A percentile compares a stretch with the other conserved stretches of the same genome.
Conservation (phyloP, 1,284 basidiomycete species). For the Fomitopsis pinicola region DNA sequence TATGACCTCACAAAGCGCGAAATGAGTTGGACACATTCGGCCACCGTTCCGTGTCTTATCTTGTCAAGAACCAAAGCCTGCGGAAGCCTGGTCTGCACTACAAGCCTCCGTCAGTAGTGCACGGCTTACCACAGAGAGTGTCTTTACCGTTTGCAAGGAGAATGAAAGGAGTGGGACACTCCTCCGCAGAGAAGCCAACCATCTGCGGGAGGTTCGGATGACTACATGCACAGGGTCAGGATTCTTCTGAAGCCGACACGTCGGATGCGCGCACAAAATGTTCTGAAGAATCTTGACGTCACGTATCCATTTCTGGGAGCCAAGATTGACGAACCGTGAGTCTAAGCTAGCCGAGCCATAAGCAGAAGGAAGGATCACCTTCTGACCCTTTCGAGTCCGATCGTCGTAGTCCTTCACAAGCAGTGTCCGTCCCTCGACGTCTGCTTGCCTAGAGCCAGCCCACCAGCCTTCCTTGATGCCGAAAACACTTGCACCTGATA, state of each 20-base stretch:
- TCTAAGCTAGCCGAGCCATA: neutral
- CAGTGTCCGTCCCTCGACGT: conserved; percentile 34
- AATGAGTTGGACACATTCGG: conserved; percentile 31
- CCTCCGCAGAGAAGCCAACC: conserved; percentile 46
- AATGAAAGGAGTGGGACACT: conserved; percentile 45
- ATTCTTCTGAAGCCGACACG: neutral
- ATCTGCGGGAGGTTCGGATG: conserved; percentile 53
- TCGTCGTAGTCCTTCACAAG: conserved; percentile 43
- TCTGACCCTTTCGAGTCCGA: conserved; percentile 22
- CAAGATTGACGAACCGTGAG: neutral
- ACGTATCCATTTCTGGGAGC: conserved; percentile 40
- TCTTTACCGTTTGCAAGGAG: conserved; percentile 42
- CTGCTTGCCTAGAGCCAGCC: conserved; percentile 36
- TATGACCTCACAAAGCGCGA: conserved; percentile 28
- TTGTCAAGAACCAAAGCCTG: conserved; percentile 24
- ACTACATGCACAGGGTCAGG: conserved; percentile 23
- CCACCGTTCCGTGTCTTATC: conserved; percentile 30
- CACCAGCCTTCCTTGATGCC: conserved; percentile 43
- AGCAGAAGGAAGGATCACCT: neutral
- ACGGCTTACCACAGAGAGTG: neutral
- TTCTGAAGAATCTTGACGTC: conserved; percentile 49
- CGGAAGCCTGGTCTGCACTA: conserved; percentile 37
- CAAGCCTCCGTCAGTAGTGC: neutral
- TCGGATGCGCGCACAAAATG: conserved; percentile 31
- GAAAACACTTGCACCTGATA: conserved; percentile 33